Percentiles rank a stretch among this genome's conserved stretches.
Conservation (phyloP, 1,284 basidiomycete species). For the Lignosus rhinocerotis region DNA sequence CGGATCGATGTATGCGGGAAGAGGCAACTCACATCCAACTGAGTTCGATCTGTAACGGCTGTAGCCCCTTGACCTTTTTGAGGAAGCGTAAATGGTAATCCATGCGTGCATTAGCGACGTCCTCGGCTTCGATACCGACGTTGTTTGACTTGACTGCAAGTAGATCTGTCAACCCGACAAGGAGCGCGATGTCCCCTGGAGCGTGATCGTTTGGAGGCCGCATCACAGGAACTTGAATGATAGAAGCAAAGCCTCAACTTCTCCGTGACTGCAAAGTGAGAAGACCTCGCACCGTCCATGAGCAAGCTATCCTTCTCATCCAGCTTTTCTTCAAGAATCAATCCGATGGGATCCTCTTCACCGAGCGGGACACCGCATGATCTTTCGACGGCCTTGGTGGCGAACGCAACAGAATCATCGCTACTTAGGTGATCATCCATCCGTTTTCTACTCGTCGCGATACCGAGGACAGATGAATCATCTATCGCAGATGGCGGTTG, state of each 20-base stretch:
- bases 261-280: not conserved
- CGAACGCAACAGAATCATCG: conserved; percentile 11
- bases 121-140: not conserved
- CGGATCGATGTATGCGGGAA: not conserved
- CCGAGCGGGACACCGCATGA: conserved; percentile 14
- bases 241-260: not conserved
- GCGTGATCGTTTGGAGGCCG: conserved; percentile 49
- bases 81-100: conserved; percentile 34
- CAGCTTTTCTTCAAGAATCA: conserved; percentile 54
- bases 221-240: conserved; percentile 49
- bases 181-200: conserved; percentile 35
- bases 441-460: not conserved
- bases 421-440: conserved; percentile 1
- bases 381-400: conserved; percentile 14
- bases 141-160: conserved; percentile 9
- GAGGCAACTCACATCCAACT: conserved; percentile 61
- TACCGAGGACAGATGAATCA: not conserved
- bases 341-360: conserved; percentile 34
- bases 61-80: conserved; percentile 57
- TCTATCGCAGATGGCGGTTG: conserved; percentile 37
- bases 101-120: not conserved
- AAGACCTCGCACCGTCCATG: conserved; percentile 47
- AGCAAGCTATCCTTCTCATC: conserved; percentile 50
- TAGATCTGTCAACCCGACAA: conserved; percentile 32
- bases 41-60: conserved; percentile 57